Evolutionary conservation across 2,329 filamentous ascomycete species (phyloP).

Genomic region (Diplodia scrobiculata): DNA sequence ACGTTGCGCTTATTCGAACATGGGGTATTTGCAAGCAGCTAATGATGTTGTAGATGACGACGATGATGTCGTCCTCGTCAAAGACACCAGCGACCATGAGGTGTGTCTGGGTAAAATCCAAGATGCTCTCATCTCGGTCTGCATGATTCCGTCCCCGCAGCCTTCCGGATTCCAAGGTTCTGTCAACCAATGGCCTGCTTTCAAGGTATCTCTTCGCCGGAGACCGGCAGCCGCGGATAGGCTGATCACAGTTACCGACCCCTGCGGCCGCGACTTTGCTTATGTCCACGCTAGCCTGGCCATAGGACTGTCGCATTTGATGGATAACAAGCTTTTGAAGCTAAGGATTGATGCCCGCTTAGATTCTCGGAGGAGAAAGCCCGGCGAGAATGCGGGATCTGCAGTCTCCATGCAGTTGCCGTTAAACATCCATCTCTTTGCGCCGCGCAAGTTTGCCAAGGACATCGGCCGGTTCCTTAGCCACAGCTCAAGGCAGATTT

Average conservation of each 20-base stretch:
- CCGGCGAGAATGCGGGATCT: constrained; percentile 56
- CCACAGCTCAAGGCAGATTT: constrained; percentile 60
- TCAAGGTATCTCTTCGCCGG: constrained; percentile 71
- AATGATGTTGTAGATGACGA: constrained; percentile 51
- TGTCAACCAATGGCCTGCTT: constrained; percentile 68
- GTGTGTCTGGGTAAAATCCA: constrained; percentile 82
- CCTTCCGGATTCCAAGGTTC: constrained; percentile 63
- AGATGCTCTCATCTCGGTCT: constrained; percentile 65
- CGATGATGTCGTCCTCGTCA: constrained; percentile 58
- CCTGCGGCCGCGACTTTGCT: constrained; percentile 71
- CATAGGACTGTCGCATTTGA: constrained; percentile 67
- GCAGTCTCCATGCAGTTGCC: constrained; percentile 29
- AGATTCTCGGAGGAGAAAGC: constrained; percentile 63
- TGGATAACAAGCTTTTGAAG: constrained; percentile 64
- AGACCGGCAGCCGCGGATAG: constrained; percentile 56
- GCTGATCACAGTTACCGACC: constrained; percentile 73
- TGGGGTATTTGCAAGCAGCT: not conserved
- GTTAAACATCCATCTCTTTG: constrained; percentile 70
- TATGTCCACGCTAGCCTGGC: constrained; percentile 70
- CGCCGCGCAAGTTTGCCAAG: constrained; percentile 65
- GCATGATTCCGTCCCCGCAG: constrained; percentile 68
- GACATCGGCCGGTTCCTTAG: constrained; percentile 69
- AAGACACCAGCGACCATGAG: constrained; percentile 66
- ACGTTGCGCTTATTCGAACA: not conserved
- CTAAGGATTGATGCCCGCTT: constrained; percentile 75